Conservation (phyloP, 352 stramenopile species). For the Elongisporangium prolatum region DNA sequence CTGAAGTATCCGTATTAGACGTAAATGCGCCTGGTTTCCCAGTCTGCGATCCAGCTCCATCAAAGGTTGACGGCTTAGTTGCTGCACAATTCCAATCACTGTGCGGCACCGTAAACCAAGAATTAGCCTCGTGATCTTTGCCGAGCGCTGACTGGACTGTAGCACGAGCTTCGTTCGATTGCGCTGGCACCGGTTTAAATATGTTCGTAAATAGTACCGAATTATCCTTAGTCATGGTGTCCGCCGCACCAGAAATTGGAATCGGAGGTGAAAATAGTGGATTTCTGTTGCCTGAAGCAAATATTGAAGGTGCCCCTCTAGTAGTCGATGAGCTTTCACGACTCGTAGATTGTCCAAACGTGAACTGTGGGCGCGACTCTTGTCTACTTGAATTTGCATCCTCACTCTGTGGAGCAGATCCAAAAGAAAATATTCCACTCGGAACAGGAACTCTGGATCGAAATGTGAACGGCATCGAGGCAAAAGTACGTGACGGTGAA, state of each 20-base stretch:
- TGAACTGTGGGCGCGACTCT: not conserved
- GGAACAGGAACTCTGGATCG: not conserved
- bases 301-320: not conserved
- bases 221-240: not conserved
- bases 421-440: not conserved
- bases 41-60: not conserved
- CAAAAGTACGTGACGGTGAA: not conserved
- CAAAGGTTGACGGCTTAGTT: not conserved
- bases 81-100: not conserved
- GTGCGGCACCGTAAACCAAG: not conserved
- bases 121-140: not conserved
- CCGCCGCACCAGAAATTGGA: not conserved
- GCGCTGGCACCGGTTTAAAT: not conserved
- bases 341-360: not conserved
- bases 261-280: not conserved
- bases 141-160: not conserved
- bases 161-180: not conserved
- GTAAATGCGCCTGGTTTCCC: not conserved
- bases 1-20: not conserved
- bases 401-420: not conserved
- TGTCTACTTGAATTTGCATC: not conserved
- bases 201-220: not conserved
- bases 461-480: not conserved
- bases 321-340: not conserved
- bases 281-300: not conserved